Percentiles rank a stretch among this genome's conserved stretches.
These are phyloP conservation scores for Golubevia sp. DNA, from an alignment of 1,284 basidiomycete genomes.

Conservation along the genomic window DNA sequence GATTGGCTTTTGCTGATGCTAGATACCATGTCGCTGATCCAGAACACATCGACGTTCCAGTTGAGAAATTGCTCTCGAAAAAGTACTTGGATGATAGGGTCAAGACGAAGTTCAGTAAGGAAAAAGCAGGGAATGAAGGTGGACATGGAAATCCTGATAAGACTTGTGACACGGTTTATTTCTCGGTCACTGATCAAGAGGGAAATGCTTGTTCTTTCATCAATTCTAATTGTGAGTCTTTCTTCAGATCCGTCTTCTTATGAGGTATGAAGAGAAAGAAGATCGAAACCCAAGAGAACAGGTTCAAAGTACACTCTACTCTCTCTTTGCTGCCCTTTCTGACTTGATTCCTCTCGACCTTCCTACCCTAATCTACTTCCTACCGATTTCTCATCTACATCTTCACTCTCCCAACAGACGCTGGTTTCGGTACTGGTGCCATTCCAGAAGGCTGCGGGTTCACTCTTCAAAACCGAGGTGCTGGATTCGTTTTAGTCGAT, in stretches of 20 bases:
- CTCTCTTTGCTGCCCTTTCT: not conserved
- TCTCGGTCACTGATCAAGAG: conserved; percentile 72
- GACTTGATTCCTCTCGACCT: not conserved
- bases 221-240: conserved; percentile 78
- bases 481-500: conserved; percentile 77
- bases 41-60: conserved; percentile 73
- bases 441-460: conserved; percentile 92
- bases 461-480: conserved; percentile 90
- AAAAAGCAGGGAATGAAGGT: conserved; percentile 71
- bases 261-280: not conserved
- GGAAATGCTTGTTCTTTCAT: conserved; percentile 95
- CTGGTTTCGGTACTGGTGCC: conserved; percentile 69
- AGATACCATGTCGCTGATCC: conserved; percentile 89
- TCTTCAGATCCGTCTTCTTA: conserved; percentile 64
- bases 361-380: not conserved
- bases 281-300: not conserved
- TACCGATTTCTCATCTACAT: not conserved
- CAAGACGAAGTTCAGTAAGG: conserved; percentile 75
- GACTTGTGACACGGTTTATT: conserved; percentile 91
- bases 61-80: conserved; percentile 71
- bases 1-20: conserved; percentile 79
- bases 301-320: not conserved
- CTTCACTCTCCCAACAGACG: conserved; percentile 26
- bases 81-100: conserved; percentile 82
- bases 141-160: conserved; percentile 77